Evolutionary conservation across 129 eudicot genomes (phyloP), one percentile per base, ranked within the genome.

Genomic region (Ambrosia trifida): DNA sequence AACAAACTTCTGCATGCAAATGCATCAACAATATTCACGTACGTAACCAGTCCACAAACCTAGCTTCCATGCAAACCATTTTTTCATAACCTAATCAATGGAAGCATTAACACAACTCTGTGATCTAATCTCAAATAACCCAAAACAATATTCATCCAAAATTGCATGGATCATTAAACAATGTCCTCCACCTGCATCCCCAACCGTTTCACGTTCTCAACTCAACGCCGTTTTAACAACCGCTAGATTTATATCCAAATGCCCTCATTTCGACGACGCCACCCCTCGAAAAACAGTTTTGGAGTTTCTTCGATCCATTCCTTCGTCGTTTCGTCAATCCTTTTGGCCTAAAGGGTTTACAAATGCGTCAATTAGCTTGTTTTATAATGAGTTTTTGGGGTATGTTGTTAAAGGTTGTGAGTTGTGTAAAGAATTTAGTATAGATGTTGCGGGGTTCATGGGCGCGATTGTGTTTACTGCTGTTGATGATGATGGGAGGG

Each of bases 261-360:
- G 86, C 73, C 86, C 87, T 57, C 69, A 79, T 62, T 69, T 78
- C 68, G 79, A 72, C n/a, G 87, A 90, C 38, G 69, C 76, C 2
- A 78, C 76, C 19, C 91, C 96, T 61, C 69, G 85, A 12, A 65
- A 69, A 24, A 68, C 81, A 14, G 79, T 88, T 70, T 57, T 90
- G 57, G 90, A 86, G 52, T 95, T 95, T 64, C 76, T 86, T 59
- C 86, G 91, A 19, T 78, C 89, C 0, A 78, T 95, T 66, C 83
- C 99, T 0, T 46, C 79, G 3, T 84, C 99, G 2, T 90, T 95
- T 52, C 68, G 62, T 31, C 82, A 63, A 6, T 83, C 87, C 0
- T 95, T 90, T 69, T 95, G 99, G 99, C 99, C 97, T 5, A 95
- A 84, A 43, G 83, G 96, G 0, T 90, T 85, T 71, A 14, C 69